Evolutionary conservation across 805 yeast species (phyloP).

Genomic region (Schizosaccharomyces pombe): DNA sequence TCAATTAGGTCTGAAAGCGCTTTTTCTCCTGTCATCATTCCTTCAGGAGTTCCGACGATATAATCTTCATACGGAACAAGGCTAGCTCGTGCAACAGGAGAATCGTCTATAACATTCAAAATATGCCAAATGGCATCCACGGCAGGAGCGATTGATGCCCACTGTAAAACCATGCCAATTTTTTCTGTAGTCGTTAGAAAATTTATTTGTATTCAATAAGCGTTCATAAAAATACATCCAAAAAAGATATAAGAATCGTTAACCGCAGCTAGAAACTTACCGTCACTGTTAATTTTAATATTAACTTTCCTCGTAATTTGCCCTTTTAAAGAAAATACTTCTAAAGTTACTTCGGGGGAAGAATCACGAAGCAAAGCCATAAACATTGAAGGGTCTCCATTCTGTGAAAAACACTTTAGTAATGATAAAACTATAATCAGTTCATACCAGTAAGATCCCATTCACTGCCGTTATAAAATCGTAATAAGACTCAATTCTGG

Average conservation of each 20-base stretch:
- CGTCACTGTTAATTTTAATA: neutral
- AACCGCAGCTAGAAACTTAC: too few species aligned
- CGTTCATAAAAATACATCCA: neutral
- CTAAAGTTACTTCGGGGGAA: neutral
- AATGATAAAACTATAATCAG: neutral
- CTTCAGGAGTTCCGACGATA: constrained; percentile 4
- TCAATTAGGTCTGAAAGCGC: constrained; percentile 3
- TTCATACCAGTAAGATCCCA: constrained; percentile 29
- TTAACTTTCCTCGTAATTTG: neutral
- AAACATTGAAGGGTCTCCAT: neutral
- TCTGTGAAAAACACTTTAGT: neutral
- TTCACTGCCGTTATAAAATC: constrained; percentile 69
- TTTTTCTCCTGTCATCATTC: neutral
- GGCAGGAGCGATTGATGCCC: neutral
- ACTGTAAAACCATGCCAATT: constrained; percentile 3
- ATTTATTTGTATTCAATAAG: neutral
- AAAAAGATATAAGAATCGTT: neutral
- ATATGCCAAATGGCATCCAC: constrained; percentile 3
- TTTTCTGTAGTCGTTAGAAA: neutral
- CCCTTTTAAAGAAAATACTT: constrained; percentile 3
- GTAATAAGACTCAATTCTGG: constrained; percentile 61
- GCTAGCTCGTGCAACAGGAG: neutral
- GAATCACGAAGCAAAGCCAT: neutral
- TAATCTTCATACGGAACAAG: neutral
- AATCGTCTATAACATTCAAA: neutral